phyloP scores from a whole-genome alignment of 495 filamentous ascomycete genomes.

The Penicillium bialowiezense region DNA sequence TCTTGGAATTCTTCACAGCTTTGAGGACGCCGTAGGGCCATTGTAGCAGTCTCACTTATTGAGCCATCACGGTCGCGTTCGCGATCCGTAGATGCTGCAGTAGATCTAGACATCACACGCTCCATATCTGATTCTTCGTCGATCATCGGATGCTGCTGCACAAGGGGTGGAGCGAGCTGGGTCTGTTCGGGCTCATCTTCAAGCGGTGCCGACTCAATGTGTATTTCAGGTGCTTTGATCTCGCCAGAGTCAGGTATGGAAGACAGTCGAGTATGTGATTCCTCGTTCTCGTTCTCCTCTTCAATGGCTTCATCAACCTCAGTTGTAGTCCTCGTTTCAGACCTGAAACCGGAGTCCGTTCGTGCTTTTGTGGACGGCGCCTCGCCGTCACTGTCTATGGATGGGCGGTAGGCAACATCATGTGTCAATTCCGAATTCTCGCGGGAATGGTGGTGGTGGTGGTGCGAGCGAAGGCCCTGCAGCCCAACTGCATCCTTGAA shows the following conservation, averaged over 20 bases:
- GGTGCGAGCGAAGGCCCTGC: slow-evolving; percentile 47
- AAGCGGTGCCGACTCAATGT: slow-evolving; percentile 28
- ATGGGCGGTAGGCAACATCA: slow-evolving; percentile 28
- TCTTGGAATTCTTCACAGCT: slow-evolving; percentile 37
- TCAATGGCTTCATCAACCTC: slow-evolving; percentile 15
- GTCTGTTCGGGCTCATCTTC: slow-evolving; percentile 15
- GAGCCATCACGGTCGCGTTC: slow-evolving; percentile 19
- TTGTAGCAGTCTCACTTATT: slow-evolving; percentile 23
- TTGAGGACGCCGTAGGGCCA: slow-evolving; percentile 43
- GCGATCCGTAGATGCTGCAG: slow-evolving; percentile 33
- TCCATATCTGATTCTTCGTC: slow-evolving; percentile 34
- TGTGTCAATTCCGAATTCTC: slow-evolving; percentile 33
- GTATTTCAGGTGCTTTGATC: slow-evolving; percentile 33
- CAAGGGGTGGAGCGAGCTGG: slow-evolving; percentile 11
- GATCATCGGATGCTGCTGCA: slow-evolving; percentile 16
- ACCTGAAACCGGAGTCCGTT: slow-evolving; percentile 11
- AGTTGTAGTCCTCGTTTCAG: slow-evolving; percentile 21
- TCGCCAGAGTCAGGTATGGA: slow-evolving; percentile 17
- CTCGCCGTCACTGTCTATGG: slow-evolving; percentile 37
- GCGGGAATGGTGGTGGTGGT: slow-evolving; percentile 41
- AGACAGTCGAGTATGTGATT: slow-evolving; percentile 7
- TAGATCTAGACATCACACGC: slow-evolving; percentile 31
- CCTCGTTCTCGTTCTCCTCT: slow-evolving; percentile 9
- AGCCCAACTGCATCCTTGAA: slow-evolving; percentile 83
- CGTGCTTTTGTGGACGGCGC: slow-evolving; percentile 9